Percentiles rank a stretch among this genome's conserved stretches.
phyloP scores from a whole-genome alignment of 768 basidiomycete genomes.

The Pholiota microspora region DNA sequence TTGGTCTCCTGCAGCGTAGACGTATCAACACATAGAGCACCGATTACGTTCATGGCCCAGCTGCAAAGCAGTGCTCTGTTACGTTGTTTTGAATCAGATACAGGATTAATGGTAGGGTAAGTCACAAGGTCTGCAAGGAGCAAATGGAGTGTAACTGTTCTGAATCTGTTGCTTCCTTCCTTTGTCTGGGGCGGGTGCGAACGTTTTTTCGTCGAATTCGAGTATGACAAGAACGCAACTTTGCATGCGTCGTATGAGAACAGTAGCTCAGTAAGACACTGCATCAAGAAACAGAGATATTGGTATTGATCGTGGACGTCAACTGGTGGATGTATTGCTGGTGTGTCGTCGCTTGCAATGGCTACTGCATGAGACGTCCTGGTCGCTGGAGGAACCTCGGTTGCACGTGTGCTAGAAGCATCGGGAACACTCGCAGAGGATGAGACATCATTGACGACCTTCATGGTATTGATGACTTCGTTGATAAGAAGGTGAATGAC shows the following conservation, averaged over 20 bases:
- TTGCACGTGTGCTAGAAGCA: background rate
- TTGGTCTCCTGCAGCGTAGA: slow-evolving; percentile 64
- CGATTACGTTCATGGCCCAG: slow-evolving; percentile 88
- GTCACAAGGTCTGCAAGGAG: slow-evolving; percentile 82
- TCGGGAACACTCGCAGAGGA: slow-evolving; percentile 10
- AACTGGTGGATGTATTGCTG: background rate
- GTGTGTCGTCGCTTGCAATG: background rate
- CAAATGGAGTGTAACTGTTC: slow-evolving; percentile 71
- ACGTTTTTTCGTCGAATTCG: slow-evolving; percentile 65
- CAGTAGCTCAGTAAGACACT: slow-evolving; percentile 86
- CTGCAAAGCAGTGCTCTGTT: slow-evolving; percentile 66
- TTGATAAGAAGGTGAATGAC: slow-evolving; percentile 68
- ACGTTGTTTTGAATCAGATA: slow-evolving; percentile 52
- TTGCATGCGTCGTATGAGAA: slow-evolving; percentile 95
- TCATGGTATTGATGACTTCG: slow-evolving; percentile 67
- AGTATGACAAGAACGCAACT: slow-evolving; percentile 77
- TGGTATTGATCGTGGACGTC: slow-evolving; percentile 39
- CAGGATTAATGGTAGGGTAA: slow-evolving; percentile 68
- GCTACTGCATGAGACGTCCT: background rate
- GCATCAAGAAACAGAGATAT: slow-evolving; percentile 85
- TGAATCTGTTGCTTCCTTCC: slow-evolving; percentile 56
- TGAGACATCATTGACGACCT: slow-evolving; percentile 36
- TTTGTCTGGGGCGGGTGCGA: slow-evolving; percentile 56
- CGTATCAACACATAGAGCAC: slow-evolving; percentile 91
- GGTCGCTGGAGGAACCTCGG: background rate